phyloP scores from a whole-genome alignment of 2,329 filamentous ascomycete species.

The Trichothecium roseum region DNA sequence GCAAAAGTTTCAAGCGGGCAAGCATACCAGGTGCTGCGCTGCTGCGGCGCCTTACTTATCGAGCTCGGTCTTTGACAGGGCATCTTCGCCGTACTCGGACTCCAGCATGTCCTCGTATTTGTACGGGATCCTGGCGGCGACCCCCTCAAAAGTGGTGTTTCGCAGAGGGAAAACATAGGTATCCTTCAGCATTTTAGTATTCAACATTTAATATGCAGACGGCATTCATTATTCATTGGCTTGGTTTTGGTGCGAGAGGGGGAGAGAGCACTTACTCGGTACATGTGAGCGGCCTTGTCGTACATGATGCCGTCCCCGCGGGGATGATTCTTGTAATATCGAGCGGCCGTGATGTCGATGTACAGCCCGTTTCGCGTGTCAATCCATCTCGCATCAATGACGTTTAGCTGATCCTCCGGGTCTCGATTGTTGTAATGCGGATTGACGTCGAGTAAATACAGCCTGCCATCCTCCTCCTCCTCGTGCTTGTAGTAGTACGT shows the following conservation, averaged over 20 bases:
- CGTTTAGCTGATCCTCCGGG: conserved; percentile 26
- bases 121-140: conserved; percentile 55
- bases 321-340: conserved; percentile 34
- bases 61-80: conserved; percentile 39
- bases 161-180: conserved; percentile 57
- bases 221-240: too few relatives aligned
- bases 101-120: conserved; percentile 47
- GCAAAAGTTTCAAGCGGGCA: background rate
- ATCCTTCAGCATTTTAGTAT: conserved; percentile 21
- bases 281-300: conserved; percentile 41
- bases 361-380: conserved; percentile 35
- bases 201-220: background rate
- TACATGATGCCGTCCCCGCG: conserved; percentile 33
- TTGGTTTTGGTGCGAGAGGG: too few relatives aligned
- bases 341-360: conserved; percentile 40
- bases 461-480: conserved; percentile 24
- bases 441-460: conserved; percentile 39
- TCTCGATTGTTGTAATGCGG: conserved; percentile 28
- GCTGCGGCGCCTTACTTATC: conserved; percentile 34
- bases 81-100: conserved; percentile 44
- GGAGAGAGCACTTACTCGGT: conserved; percentile 22
- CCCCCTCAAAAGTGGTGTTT: conserved; percentile 58
- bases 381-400: conserved; percentile 39
- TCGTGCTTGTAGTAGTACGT: conserved; percentile 32
- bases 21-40: too few relatives aligned